Percentiles rank a stretch among this genome's conserved stretches.
phyloP scores from a whole-genome alignment of 805 yeast genomes.

The Kregervanrija pseudodelftensis region DNA sequence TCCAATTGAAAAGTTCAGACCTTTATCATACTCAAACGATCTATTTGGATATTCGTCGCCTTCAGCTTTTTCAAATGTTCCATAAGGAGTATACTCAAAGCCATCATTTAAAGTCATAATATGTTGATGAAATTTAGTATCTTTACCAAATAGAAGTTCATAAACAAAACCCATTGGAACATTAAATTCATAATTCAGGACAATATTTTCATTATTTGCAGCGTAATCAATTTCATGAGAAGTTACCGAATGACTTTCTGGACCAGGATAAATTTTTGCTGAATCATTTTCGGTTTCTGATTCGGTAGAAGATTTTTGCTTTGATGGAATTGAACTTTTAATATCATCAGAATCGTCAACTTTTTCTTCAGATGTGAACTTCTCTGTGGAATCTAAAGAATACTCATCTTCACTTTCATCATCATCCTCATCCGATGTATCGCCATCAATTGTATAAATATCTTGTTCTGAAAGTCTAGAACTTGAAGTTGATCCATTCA shows the following conservation, averaged over 20 bases:
- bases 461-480: conserved; percentile 22
- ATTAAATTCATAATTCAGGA: conserved; percentile 42
- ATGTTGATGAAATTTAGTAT: conserved; percentile 33
- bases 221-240: conserved; percentile 36
- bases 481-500: conserved; percentile 6
- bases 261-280: conserved; percentile 37
- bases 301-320: neutral
- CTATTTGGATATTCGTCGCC: conserved; percentile 35
- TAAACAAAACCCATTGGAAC: conserved; percentile 78
- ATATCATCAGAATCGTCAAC: neutral
- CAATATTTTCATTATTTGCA: conserved; percentile 41
- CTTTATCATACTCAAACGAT: conserved; percentile 62
- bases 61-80: conserved; percentile 32
- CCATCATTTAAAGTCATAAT: conserved; percentile 40
- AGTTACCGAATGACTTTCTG: conserved; percentile 56
- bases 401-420: conserved; percentile 17
- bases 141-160: conserved; percentile 62
- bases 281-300: too few species aligned
- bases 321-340: neutral
- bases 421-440: conserved; percentile 15
- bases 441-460: conserved; percentile 27
- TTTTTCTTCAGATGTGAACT: neutral
- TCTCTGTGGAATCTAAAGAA: too few species aligned
- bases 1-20: conserved; percentile 75
- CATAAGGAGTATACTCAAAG: conserved; percentile 35